These are phyloP conservation scores for Mikania micrantha DNA, from an alignment of 129 eudicot species.

Conservation along the genomic window DNA sequence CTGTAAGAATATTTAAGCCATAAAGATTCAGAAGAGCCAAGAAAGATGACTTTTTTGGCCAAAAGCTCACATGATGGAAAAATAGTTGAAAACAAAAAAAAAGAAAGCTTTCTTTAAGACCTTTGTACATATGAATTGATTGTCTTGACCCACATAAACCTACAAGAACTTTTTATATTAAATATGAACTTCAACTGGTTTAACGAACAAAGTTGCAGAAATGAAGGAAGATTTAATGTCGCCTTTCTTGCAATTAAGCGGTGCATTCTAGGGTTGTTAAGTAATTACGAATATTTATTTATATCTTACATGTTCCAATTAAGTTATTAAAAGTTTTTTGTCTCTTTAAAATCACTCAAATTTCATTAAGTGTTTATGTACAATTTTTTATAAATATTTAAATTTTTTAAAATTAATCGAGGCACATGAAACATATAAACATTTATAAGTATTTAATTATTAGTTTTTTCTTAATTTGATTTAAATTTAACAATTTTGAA, in stretches of 20 bases:
- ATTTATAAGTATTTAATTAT: no score
- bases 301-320: no score
- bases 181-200: conserved; percentile 6
- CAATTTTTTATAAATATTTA: no score
- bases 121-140: conserved; percentile 24
- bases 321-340: no score
- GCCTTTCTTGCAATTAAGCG: neutral
- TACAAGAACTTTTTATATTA: conserved; percentile 12
- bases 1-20: conserved; percentile 24
- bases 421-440: no score
- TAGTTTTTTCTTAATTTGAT: no score
- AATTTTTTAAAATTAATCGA: no score
- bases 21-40: conserved; percentile 27
- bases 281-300: no score
- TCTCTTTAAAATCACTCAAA: no score
- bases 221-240: neutral
- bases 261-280: neutral
- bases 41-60: conserved; percentile 28
- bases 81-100: conserved; percentile 20
- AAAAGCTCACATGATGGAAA: conserved; percentile 40
- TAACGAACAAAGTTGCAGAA: conserved; percentile 3
- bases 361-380: no score
- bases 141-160: conserved; percentile 15
- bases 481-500: no score
- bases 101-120: conserved; percentile 13